Evolutionary conservation across 2,329 filamentous ascomycete species (phyloP), one percentile per base, ranked within the genome.

Genomic region (Apiospora phragmitis): DNA sequence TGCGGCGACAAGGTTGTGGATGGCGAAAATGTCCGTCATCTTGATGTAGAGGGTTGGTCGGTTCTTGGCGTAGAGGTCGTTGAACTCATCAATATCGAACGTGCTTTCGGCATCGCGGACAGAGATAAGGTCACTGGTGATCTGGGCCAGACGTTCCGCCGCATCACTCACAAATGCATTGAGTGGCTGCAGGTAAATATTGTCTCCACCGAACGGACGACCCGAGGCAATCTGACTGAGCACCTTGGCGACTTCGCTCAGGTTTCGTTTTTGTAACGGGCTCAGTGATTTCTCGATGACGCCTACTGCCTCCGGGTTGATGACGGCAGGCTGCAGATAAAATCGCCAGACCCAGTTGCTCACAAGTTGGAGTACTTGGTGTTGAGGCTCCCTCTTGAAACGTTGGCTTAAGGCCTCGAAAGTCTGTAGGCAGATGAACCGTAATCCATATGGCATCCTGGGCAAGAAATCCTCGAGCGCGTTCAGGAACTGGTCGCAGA

Each of bases 21-120:
- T 95, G 67, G 95, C 93, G 80, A 99, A 98, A 70, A 99, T 95
- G 80, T 99, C 96, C 21, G 93, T 90, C 89, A 99, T 95, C 84
- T 99, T 99, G 85, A 99, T 97, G 84, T 98, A 99, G n/a, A 99
- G 87, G 0, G 95, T 98, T 8, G 96, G 96, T 82, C 97, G 97
- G 74, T 94, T 96, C 80, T 97, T 95, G 70, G 95, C 93, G 79
- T 98, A 98, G 8, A 99, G 88, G 78, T 99, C 96, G 79, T 98
- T 98, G 88, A 96, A 99, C 80, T 98, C 96, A 79, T 99, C 96
- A 79, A 99, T 98, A 81, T 98, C 95, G 79, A 98, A 99, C 32
- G 96, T 96, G 68, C 90, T 88, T 81, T 99, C 96, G 0, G 94
- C 93, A 76, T 96, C 92, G 18, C 93, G 91, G 16, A 98, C 93